Percentiles rank a stretch among this genome's conserved stretches.
These are phyloP conservation scores for Dissophora ornata DNA, from an alignment of 192 early-diverging fungal genomes.

Conservation along the genomic window DNA sequence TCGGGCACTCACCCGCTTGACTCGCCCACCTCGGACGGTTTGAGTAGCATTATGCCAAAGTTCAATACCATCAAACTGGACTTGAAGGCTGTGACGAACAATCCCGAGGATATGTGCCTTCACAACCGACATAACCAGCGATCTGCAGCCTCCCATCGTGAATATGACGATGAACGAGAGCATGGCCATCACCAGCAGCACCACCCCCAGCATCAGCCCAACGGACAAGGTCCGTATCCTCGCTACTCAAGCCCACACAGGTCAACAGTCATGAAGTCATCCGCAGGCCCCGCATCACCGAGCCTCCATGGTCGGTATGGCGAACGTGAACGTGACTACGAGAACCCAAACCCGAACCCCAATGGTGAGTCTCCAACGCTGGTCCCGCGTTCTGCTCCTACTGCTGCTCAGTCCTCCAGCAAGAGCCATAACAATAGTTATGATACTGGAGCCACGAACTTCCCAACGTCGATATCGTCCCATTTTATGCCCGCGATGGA, in stretches of 20 bases:
- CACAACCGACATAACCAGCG: not conserved
- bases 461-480: slow-evolving; percentile 29
- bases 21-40: slow-evolving; percentile 20
- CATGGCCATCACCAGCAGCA: not conserved
- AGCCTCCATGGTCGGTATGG: not conserved
- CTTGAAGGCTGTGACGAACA: slow-evolving; percentile 13
- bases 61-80: slow-evolving; percentile 37
- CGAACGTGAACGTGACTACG: slow-evolving; percentile 12
- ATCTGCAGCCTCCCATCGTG: not conserved
- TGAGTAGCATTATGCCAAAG: slow-evolving; percentile 34
- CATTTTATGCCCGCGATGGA: slow-evolving; percentile 21
- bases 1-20: slow-evolving; percentile 26
- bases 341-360: slow-evolving; percentile 29
- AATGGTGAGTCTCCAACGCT: slow-evolving; percentile 36
- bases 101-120: not conserved
- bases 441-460: not conserved
- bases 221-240: not conserved
- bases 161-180: not conserved
- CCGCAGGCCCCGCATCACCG: not conserved
- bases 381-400: not conserved
- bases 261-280: not conserved
- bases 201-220: not conserved
- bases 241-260: slow-evolving; percentile 12
- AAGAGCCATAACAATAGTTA: not conserved
- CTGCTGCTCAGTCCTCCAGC: no score